phyloP scores from a whole-genome alignment of 2,329 filamentous ascomycete species.

The Thielaviopsis ethacetica region DNA sequence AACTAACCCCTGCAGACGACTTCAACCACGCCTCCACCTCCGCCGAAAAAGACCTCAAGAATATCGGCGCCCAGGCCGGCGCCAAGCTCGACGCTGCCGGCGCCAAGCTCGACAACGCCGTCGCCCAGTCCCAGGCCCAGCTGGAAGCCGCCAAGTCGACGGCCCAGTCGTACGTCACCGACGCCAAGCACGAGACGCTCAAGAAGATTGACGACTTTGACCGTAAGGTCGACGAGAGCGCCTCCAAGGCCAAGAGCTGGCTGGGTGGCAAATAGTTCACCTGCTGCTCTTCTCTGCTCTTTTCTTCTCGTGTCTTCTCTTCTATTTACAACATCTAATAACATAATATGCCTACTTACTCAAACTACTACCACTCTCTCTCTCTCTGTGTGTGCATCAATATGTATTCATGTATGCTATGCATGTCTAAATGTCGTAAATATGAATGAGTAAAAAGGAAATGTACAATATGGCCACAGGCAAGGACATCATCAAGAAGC shows the following conservation, averaged over 20 bases:
- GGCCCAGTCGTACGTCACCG: constrained; percentile 42
- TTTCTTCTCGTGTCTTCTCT: too few species aligned
- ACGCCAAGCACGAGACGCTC: constrained; percentile 45
- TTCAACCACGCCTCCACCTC: constrained; percentile 51
- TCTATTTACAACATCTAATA: too few species aligned
- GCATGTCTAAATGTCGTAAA: background rate
- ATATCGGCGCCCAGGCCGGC: constrained; percentile 31
- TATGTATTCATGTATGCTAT: background rate
- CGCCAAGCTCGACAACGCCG: constrained; percentile 4
- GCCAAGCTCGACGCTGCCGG: constrained; percentile 54
- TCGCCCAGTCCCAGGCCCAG: constrained; percentile 47
- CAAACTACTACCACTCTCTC: too few species aligned
- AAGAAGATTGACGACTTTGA: constrained; percentile 73
- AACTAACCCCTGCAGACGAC: constrained; percentile 44
- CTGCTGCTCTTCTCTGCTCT: too few species aligned
- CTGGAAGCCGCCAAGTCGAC: constrained; percentile 44
- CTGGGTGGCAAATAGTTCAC: constrained; percentile 46
- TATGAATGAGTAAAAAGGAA: background rate
- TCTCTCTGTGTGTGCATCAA: background rate
- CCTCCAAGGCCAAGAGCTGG: constrained; percentile 79
- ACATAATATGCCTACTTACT: too few species aligned
- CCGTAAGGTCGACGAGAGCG: constrained; percentile 60
- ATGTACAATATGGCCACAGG: background rate
- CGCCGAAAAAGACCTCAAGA: constrained; percentile 46
- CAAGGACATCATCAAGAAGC: background rate